Base-by-base conservation (phyloP, 176 grass and related monocot genomes). In the Bothriochloa decipiens region DNA sequence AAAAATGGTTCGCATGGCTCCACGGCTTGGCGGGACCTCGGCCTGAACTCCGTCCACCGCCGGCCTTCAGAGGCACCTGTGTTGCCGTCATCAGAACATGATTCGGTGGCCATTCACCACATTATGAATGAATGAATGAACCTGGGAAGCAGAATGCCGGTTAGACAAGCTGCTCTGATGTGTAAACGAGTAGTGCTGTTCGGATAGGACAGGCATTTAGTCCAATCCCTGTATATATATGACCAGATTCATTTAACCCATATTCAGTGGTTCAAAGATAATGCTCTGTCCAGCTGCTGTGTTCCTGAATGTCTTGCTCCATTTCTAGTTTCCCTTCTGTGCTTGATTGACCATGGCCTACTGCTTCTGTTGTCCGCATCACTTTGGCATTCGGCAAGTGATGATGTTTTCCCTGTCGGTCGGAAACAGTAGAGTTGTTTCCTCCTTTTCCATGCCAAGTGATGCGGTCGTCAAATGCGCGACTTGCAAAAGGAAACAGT, bases 181-280 rank as follows among this genome's bases (percentile, higher is more conserved):
- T 87, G 88, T 91, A 84, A 77, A 58, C 70, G 62, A 91, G 69
- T 80, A 87, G 40, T 11, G 81, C 41, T 91, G 80, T 84, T 75
- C 83, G 55, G 62, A 64, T 91, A 71, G 63, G 76, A 70, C 85
- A 61, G 26, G 62, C 67, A 76, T 28, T 61, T 70, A 52, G 60
- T 65, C 76, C 52, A 69, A 81, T 76, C 89, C 64, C 69, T 91
- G 85, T 87, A 71, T 76, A 84, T 91, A 84, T 91, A 87, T 49
- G 41, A 87, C 77, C 85, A 91, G 70, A 69, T 91, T 87, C 85
- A 87, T 91, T 84, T 81, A 84, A 81, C 80, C 76, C 70, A 71
- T 83, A 87, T 70, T 81, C 70, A 45, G 70, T 87, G 89, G 61
- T 87, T 87, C 81, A 81, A 81, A 53, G 39, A 70, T 53, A 29